These are phyloP conservation scores for Phlebopus sp. DNA, from an alignment of 1,284 basidiomycete species.

Conservation along the genomic window DNA sequence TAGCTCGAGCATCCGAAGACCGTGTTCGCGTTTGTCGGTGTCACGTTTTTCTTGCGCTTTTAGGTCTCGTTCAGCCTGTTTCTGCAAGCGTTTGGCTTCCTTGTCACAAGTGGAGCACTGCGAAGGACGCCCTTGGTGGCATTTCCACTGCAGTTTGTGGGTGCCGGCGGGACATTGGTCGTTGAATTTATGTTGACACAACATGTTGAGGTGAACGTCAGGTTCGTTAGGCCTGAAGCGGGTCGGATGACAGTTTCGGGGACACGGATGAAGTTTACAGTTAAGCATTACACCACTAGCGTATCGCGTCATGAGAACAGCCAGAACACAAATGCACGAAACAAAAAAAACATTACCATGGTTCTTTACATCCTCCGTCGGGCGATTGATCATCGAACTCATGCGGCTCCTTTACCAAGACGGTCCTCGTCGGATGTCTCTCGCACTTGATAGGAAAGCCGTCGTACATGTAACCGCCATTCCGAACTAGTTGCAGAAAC, in stretches of 20 bases:
- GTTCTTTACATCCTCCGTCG: constrained; percentile 54
- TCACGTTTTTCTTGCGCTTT: constrained; percentile 28
- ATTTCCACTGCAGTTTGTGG: constrained; percentile 30
- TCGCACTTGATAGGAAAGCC: constrained; percentile 55
- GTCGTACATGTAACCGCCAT: constrained; percentile 46
- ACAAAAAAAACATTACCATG: constrained; percentile 43
- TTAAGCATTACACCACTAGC: constrained; percentile 39
- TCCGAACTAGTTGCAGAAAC: constrained; percentile 42
- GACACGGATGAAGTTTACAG: constrained; percentile 46
- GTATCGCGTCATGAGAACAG: not conserved
- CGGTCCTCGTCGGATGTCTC: constrained; percentile 42
- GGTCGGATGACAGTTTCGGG: constrained; percentile 46
- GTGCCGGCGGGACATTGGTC: constrained; percentile 33
- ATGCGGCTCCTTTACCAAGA: constrained; percentile 34
- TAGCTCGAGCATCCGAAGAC: constrained; percentile 29
- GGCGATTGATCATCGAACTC: constrained; percentile 52
- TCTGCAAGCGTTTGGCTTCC: constrained; percentile 23
- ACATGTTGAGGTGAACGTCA: constrained; percentile 45
- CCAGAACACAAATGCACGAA: not conserved
- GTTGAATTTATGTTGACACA: constrained; percentile 34
- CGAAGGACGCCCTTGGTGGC: constrained; percentile 25
- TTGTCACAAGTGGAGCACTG: constrained; percentile 28
- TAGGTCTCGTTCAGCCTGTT: constrained; percentile 23
- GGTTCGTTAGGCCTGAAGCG: constrained; percentile 20
- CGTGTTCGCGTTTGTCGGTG: constrained; percentile 27